Evolutionary conservation across 495 filamentous ascomycete genomes (phyloP).

Genomic region (Neohortaea acidophila): DNA sequence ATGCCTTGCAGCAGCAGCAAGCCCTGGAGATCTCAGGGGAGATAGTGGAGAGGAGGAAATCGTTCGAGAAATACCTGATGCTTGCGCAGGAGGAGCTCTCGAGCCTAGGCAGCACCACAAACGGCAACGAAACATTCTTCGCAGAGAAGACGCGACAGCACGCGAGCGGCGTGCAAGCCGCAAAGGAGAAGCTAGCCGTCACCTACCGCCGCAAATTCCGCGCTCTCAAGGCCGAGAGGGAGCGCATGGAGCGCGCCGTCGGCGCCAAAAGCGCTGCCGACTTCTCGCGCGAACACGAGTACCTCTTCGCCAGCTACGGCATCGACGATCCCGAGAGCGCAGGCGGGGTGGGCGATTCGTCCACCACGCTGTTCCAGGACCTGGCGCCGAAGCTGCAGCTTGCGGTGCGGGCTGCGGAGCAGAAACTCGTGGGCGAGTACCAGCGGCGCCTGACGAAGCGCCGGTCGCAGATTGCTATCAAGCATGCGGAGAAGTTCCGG

Average conservation of each 20-base stretch:
- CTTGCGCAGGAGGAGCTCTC: constrained; percentile 18
- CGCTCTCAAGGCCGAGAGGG: constrained; percentile 9
- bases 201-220: constrained; percentile 19
- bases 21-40: not conserved
- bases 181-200: constrained; percentile 16
- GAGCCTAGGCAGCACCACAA: constrained; percentile 19
- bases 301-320: constrained; percentile 14
- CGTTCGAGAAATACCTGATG: constrained; percentile 20
- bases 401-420: constrained; percentile 16
- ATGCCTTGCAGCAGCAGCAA: not conserved
- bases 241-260: constrained; percentile 12
- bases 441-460: constrained; percentile 15
- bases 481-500: constrained; percentile 18
- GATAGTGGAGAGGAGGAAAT: constrained; percentile 8
- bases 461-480: constrained; percentile 18
- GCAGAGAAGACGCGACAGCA: constrained; percentile 21
- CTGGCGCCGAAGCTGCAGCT: no score
- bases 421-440: constrained; percentile 16
- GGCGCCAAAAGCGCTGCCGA: constrained; percentile 10
- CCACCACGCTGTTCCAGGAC: no score
- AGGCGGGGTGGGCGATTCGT: no score
- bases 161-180: constrained; percentile 17
- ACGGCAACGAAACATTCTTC: constrained; percentile 19
- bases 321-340: constrained; percentile 6
- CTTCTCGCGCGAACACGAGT: constrained; percentile 11